Evolutionary conservation across 306 rosid species (phyloP).

Genomic region (Sicyos edulis): DNA sequence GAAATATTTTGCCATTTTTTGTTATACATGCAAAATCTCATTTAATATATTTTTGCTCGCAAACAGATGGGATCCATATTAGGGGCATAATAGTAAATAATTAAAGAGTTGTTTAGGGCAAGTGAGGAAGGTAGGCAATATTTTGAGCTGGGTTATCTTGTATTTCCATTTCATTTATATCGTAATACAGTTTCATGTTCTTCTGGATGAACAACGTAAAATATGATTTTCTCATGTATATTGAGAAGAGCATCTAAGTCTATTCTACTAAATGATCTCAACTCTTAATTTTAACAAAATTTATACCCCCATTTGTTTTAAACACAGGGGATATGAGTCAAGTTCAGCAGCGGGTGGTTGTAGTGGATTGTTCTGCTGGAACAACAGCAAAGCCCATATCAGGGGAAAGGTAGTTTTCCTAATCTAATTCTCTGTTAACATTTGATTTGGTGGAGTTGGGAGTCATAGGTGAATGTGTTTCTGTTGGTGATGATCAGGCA

Average conservation of each 20-base stretch:
- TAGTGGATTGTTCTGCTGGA: conserved; percentile 70
- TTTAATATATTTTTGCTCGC: background rate
- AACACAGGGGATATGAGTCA: conserved; percentile 74
- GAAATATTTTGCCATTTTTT: no score
- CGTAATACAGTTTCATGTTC: no score
- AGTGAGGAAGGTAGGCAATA: no score
- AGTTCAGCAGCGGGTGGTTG: conserved; percentile 66
- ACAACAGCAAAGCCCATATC: conserved; percentile 43
- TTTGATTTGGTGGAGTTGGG: conserved; percentile 4
- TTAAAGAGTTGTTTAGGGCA: no score
- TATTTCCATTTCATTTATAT: no score
- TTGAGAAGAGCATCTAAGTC: background rate
- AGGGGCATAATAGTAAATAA: no score
- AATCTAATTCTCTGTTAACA: background rate
- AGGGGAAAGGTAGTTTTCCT: conserved; percentile 50
- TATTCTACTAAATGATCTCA: background rate
- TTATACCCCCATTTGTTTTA: conserved; percentile 2
- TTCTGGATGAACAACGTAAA: background rate
- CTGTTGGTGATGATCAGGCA: conserved; percentile 40
- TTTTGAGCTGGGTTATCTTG: no score
- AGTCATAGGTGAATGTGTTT: background rate
- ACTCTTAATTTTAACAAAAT: background rate
- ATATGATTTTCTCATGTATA: background rate
- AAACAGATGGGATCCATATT: no score
- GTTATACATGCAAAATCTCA: no score